phyloP scores from a whole-genome alignment of 768 basidiomycete genomes.

The Panaeolus cyanescens region DNA sequence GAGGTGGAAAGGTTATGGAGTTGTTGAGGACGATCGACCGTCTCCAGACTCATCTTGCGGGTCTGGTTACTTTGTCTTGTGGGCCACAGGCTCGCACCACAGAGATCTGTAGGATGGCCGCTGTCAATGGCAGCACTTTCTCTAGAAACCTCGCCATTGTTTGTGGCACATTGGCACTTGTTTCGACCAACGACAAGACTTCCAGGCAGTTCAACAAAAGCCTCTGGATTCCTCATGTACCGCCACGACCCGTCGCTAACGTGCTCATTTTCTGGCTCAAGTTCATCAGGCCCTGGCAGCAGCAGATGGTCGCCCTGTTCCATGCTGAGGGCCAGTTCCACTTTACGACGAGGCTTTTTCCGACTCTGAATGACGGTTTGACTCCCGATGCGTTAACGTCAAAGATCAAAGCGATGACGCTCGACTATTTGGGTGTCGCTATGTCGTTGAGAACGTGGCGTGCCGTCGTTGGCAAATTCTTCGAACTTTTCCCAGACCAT shows the following conservation, averaged over 20 bases:
- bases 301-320: slow-evolving; percentile 5
- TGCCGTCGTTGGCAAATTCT: background rate
- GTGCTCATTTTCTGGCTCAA: background rate
- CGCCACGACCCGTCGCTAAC: background rate
- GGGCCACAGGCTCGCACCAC: no score
- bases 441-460: background rate
- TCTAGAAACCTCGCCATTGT: background rate
- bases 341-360: slow-evolving; percentile 2
- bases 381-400: background rate
- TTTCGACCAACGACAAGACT: slow-evolving; percentile 7
- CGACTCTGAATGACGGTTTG: background rate
- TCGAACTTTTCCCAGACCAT: background rate
- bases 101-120: no score
- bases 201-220: background rate
- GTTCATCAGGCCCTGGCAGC: slow-evolving; percentile 3
- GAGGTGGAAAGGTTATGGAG: no score
- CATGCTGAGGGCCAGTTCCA: background rate
- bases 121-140: no score
- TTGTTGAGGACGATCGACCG: no score
- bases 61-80: no score
- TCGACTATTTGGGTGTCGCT: background rate
- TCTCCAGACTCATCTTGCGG: no score
- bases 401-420: background rate
- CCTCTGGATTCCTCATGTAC: slow-evolving; percentile 7
- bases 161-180: background rate